These are phyloP conservation scores for Aspergillus bridgeri DNA, from an alignment of 495 filamentous ascomycete genomes.

Conservation along the genomic window DNA sequence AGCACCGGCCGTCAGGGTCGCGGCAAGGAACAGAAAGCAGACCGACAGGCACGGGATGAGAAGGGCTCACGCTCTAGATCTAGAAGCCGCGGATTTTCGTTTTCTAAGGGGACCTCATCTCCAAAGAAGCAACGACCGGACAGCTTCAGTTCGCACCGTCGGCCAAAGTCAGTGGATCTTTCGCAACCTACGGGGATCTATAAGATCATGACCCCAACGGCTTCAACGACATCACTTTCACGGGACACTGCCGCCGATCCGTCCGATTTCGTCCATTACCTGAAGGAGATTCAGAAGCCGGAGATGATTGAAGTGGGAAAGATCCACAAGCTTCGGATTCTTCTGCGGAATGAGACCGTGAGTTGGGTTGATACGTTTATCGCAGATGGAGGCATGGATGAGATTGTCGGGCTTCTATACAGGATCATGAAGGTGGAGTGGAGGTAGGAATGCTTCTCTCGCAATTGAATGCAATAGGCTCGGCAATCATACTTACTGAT, in stretches of 20 bases:
- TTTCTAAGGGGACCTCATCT: constrained; percentile 60
- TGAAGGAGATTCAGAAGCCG: constrained; percentile 72
- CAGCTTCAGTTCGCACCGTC: constrained; percentile 34
- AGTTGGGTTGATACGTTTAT: constrained; percentile 94
- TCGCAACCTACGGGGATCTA: constrained; percentile 45
- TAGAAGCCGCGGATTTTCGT: constrained; percentile 72
- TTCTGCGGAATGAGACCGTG: constrained; percentile 91
- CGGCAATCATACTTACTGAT: constrained; percentile 17
- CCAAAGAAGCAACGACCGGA: constrained; percentile 54
- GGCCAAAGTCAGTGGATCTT: constrained; percentile 43
- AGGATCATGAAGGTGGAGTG: constrained; percentile 93
- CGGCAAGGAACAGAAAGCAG: constrained; percentile 39
- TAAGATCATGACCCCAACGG: constrained; percentile 42
- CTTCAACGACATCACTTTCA: constrained; percentile 40
- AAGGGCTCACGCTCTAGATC: constrained; percentile 60
- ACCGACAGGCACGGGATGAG: constrained; percentile 33
- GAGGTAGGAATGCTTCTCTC: constrained; percentile 59
- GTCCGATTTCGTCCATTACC: constrained; percentile 76
- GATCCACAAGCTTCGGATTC: constrained; percentile 85
- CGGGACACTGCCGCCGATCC: constrained; percentile 55
- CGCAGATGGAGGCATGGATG: constrained; percentile 82
- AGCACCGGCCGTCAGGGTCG: constrained; percentile 44
- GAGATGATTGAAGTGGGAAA: constrained; percentile 86
- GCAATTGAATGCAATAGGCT: neutral
- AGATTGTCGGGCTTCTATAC: constrained; percentile 80